phyloP scores from a whole-genome alignment of 306 rosid species.

The Aeschynomene evenia region DNA sequence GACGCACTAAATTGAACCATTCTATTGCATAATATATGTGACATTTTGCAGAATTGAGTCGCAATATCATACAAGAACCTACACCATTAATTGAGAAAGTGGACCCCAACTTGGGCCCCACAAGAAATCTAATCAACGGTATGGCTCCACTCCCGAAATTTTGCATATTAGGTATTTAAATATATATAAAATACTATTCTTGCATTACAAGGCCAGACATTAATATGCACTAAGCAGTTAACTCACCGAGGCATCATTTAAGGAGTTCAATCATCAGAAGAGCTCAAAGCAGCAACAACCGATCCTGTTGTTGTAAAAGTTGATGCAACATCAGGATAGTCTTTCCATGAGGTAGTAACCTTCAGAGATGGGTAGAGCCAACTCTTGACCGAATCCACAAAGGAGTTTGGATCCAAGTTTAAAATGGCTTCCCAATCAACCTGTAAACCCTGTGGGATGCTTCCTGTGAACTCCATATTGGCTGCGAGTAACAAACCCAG shows the following conservation, averaged over 20 bases:
- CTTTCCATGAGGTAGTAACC: constrained; percentile 89
- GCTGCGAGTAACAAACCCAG: constrained; percentile 93
- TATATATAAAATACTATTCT: background rate
- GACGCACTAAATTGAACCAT: background rate
- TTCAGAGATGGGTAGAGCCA: constrained; percentile 92
- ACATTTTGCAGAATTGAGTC: no score
- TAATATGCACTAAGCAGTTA: background rate
- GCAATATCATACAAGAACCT: no score
- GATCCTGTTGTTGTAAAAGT: constrained; percentile 84
- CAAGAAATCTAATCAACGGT: no score
- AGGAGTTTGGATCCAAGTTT: constrained; percentile 62
- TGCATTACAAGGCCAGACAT: background rate
- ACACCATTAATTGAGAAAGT: no score
- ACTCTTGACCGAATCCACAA: constrained; percentile 66
- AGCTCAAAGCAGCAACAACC: constrained; percentile 84
- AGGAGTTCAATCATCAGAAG: constrained; percentile 54
- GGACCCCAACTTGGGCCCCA: no score
- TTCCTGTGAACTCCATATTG: constrained; percentile 89
- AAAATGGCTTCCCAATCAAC: constrained; percentile 98
- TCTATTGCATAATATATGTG: background rate
- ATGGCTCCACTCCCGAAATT: no score
- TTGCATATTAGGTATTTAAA: background rate
- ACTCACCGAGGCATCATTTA: constrained; percentile 34
- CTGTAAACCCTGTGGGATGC: constrained; percentile 76
- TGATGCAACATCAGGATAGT: constrained; percentile 73